Percentiles rank a stretch among this genome's conserved stretches.
These are phyloP conservation scores for Tulasnella sp. DNA, from an alignment of 768 basidiomycete genomes.

Conservation along the genomic window DNA sequence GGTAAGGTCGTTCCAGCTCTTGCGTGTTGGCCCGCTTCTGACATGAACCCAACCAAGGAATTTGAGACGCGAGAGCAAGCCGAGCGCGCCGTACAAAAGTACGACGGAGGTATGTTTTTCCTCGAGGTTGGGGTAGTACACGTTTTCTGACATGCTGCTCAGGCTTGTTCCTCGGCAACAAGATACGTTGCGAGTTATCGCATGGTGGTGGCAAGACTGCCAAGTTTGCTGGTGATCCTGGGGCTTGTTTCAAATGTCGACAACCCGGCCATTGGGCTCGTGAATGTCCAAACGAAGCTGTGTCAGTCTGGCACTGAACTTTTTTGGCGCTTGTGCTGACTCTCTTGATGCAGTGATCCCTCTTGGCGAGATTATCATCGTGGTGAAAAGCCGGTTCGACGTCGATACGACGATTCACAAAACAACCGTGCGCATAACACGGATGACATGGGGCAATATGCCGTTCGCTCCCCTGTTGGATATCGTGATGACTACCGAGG, in stretches of 20 bases:
- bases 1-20: slow-evolving; percentile 37
- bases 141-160: neutral
- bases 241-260: slow-evolving; percentile 80
- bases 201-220: slow-evolving; percentile 72
- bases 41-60: slow-evolving; percentile 39
- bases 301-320: slow-evolving; percentile 2
- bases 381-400: slow-evolving; percentile 32
- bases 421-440: slow-evolving; percentile 43
- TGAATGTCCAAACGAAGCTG: slow-evolving; percentile 18
- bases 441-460: slow-evolving; percentile 23
- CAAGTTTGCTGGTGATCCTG: slow-evolving; percentile 73
- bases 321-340: neutral
- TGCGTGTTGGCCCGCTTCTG: neutral
- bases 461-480: slow-evolving; percentile 30
- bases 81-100: slow-evolving; percentile 77
- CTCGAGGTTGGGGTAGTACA: neutral
- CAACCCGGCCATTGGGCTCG: slow-evolving; percentile 83
- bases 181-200: slow-evolving; percentile 77
- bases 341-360: slow-evolving; percentile 25
- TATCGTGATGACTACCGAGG: slow-evolving; percentile 22
- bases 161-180: slow-evolving; percentile 84
- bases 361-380: slow-evolving; percentile 21
- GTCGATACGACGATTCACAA: neutral
- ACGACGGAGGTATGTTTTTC: slow-evolving; percentile 42
- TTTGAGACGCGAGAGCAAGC: slow-evolving; percentile 71